Conservation (phyloP, 306 rosid species). For the Quercus dentata region DNA sequence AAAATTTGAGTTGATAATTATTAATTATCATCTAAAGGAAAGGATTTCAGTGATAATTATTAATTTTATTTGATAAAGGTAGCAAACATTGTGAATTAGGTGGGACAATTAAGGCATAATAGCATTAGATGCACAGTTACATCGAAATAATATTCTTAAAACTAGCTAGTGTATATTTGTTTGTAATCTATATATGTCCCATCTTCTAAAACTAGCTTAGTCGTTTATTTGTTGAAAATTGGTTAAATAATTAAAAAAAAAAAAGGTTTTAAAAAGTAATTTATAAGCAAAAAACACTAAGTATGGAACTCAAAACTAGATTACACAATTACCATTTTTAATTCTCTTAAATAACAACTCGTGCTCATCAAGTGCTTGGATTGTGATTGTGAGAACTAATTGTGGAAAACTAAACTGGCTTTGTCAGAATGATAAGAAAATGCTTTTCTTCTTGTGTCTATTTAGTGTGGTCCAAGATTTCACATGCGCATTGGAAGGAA, state of each 20-base stretch:
- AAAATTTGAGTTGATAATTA: constrained; percentile 14
- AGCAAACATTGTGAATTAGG: not conserved
- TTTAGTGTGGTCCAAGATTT: not conserved
- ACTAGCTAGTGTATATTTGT: not conserved
- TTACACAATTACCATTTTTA: too few relatives aligned
- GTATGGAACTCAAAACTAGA: too few relatives aligned
- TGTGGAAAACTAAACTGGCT: too few relatives aligned
- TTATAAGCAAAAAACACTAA: too few relatives aligned
- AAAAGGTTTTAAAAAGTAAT: too few relatives aligned
- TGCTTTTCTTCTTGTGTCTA: not conserved
- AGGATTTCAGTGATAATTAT: not conserved
- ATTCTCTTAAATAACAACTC: too few relatives aligned
- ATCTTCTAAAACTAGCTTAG: too few relatives aligned
- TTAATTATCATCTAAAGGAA: not conserved
- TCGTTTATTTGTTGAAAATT: too few relatives aligned
- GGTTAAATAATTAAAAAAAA: too few relatives aligned
- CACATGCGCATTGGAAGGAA: constrained; percentile 3
- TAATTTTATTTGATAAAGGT: not conserved
- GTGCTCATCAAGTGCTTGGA: too few relatives aligned
- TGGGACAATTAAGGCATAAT: not conserved
- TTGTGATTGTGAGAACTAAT: too few relatives aligned
- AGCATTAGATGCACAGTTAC: not conserved
- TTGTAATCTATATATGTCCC: not conserved
- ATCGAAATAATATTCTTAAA: not conserved
- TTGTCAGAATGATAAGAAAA: not conserved